These are phyloP conservation scores for Salisapilia sapeloensis DNA, from an alignment of 352 stramenopile genomes.

Conservation along the genomic window DNA sequence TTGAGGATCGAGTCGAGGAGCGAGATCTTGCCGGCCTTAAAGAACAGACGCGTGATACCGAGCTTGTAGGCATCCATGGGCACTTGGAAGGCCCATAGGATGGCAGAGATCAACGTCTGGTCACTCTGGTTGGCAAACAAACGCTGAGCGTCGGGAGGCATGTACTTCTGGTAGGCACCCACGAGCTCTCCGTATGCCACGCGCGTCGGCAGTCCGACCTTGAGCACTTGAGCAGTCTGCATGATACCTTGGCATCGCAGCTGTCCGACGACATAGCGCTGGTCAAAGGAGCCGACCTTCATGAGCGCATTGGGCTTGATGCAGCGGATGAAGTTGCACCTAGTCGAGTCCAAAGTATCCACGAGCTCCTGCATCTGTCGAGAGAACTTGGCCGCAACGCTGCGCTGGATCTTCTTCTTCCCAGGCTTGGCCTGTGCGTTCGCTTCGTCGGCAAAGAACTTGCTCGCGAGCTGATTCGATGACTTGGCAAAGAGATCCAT, in stretches of 20 bases:
- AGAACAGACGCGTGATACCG: slow-evolving; percentile 58
- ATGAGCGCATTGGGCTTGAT: slow-evolving; percentile 81
- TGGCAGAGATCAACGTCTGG: slow-evolving; percentile 50
- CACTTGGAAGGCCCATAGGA: slow-evolving; percentile 77
- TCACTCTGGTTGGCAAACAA: slow-evolving; percentile 64
- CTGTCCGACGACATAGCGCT: slow-evolving; percentile 65
- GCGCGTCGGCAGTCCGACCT: slow-evolving; percentile 67
- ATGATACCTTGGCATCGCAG: slow-evolving; percentile 77
- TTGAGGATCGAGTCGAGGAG: slow-evolving; percentile 62
- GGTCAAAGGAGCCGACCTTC: slow-evolving; percentile 50
- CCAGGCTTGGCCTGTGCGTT: slow-evolving; percentile 19
- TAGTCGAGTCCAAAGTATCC: slow-evolving; percentile 56
- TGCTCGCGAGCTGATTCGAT: slow-evolving; percentile 32
- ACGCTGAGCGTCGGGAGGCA: slow-evolving; percentile 43
- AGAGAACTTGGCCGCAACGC: slow-evolving; percentile 44
- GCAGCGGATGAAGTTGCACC: slow-evolving; percentile 80
- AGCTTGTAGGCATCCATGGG: slow-evolving; percentile 65
- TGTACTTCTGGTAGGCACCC: slow-evolving; percentile 44
- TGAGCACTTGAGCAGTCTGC: slow-evolving; percentile 78
- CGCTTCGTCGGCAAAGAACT: slow-evolving; percentile 52
- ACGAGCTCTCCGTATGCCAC: slow-evolving; percentile 61
- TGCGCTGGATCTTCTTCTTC: slow-evolving; percentile 70
- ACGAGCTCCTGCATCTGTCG: slow-evolving; percentile 73
- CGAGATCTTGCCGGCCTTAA: slow-evolving; percentile 60
- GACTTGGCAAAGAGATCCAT: slow-evolving; percentile 61